Base-by-base conservation (phyloP, 495 filamentous ascomycete species). In the Neurospora tetraspora region DNA sequence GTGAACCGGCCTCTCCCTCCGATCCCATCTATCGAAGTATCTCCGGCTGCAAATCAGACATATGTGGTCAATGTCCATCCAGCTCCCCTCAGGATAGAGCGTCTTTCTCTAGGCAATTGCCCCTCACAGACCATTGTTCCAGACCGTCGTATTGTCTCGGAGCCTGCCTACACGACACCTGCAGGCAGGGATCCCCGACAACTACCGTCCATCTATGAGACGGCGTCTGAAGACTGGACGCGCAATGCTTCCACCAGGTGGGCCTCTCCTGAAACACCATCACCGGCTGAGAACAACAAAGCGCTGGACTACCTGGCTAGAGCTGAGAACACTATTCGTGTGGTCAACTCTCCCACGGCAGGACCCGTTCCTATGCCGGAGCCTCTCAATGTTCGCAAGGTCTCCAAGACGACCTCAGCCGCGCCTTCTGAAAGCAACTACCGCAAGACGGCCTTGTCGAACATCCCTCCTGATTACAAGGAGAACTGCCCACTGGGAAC, bases 321-420 rank as follows among this genome's bases (percentile, higher is more conserved):
- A n/a, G 78, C 76, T 4, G 79, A 80, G 53, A 81, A 85, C 23
- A 88, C 85, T 5, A 88, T 88, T 73, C 84, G 87, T 37, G 73
- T 88, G 2, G 86, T 88, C 38, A 74, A 80, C 61, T 81, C 85
- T 34, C 78, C 83, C 34, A 74, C 79, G 3, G 75, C 74, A 47
- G 71, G 68, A 0, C 70, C 61, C 5, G 74, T 77, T 0, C 47
- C 68, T 23, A 68, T 78, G 3, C 75, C 79, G 0, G 82, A 81
- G 38, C 87, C 89, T 8, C 79, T 91, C 68, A 86, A 85, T 36
- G 84, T 90, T 40, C 85, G 84, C 23, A 90, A 91, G 73, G 45
- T 73, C 37, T 71, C 70, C 73, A 74, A 72, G 42, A 38, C 77
- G 40, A 18, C 70, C n/a, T 34, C 61, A 23, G 37, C 65, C 0